phyloP scores from a whole-genome alignment of 306 rosid genomes.

The Fagus crenata region DNA sequence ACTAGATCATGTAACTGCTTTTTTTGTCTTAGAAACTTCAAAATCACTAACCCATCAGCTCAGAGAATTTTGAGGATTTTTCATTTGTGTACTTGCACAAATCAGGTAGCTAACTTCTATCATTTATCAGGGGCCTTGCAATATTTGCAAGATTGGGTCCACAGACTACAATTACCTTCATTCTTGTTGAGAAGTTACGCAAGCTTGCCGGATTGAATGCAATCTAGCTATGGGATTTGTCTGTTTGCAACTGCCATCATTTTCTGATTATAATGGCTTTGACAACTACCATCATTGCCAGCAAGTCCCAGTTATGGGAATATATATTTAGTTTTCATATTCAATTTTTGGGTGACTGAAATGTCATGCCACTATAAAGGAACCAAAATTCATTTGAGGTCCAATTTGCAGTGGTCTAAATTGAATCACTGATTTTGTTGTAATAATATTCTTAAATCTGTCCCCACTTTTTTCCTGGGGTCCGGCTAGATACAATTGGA shows the following conservation, averaged over 20 bases:
- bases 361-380: slow-evolving; percentile 10
- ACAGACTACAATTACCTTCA: slow-evolving; percentile 84
- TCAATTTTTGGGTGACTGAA: slow-evolving; percentile 17
- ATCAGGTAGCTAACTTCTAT: neutral
- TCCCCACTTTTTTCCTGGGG: slow-evolving; percentile 4
- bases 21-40: neutral
- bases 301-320: slow-evolving; percentile 16
- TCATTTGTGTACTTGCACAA: neutral
- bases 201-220: slow-evolving; percentile 76
- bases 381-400: neutral
- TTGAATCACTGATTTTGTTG: neutral
- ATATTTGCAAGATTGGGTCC: slow-evolving; percentile 91
- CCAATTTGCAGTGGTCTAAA: neutral
- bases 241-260: slow-evolving; percentile 14
- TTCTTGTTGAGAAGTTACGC: slow-evolving; percentile 85
- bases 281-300: slow-evolving; percentile 26
- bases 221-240: slow-evolving; percentile 40
- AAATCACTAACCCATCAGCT: neutral
- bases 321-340: slow-evolving; percentile 26
- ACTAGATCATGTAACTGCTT: neutral
- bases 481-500: slow-evolving; percentile 17
- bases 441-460: slow-evolving; percentile 10
- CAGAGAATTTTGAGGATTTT: neutral
- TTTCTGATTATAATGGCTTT: slow-evolving; percentile 23
- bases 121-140: slow-evolving; percentile 73